Conservation (phyloP, 2,329 filamentous ascomycete genomes). For the Bretziella fagacearum region DNA sequence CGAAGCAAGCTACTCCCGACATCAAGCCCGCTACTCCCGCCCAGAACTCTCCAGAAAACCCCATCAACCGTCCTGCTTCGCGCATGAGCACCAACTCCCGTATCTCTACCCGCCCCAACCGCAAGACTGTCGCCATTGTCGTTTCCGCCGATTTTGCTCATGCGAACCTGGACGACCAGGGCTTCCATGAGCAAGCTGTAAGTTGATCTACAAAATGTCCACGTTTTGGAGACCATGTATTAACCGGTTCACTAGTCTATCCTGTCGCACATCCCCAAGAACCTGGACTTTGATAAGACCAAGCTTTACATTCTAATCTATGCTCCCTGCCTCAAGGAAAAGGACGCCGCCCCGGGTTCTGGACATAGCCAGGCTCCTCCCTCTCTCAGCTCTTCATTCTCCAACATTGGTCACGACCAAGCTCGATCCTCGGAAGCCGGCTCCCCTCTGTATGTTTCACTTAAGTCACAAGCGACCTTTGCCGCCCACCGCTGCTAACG, state of each 20-base stretch:
- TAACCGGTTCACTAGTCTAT: constrained; percentile 44
- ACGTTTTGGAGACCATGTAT: neutral
- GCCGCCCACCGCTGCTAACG: neutral
- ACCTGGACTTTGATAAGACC: constrained; percentile 53
- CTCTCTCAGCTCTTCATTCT: constrained; percentile 67
- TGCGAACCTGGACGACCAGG: constrained; percentile 40
- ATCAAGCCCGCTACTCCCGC: neutral
- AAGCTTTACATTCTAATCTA: constrained; percentile 85
- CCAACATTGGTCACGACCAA: constrained; percentile 64
- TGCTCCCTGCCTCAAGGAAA: constrained; percentile 60
- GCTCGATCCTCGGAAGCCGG: constrained; percentile 47
- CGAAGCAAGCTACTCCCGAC: neutral
- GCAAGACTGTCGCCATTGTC: constrained; percentile 73
- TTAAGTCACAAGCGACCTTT: constrained; percentile 11
- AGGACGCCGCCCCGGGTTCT: constrained; percentile 32
- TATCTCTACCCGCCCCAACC: constrained; percentile 18
- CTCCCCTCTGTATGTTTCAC: constrained; percentile 34
- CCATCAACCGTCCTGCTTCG: constrained; percentile 8
- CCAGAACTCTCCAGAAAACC: neutral
- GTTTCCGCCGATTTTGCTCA: constrained; percentile 59
- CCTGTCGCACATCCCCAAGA: constrained; percentile 69
- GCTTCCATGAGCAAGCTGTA: constrained; percentile 66
- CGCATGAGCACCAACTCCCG: constrained; percentile 9
- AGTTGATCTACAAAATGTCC: constrained; percentile 23
- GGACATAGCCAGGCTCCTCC: constrained; percentile 38